Base-by-base conservation (phyloP, 2,329 filamentous ascomycete genomes). In the Plectosphaerella cucumerina region DNA sequence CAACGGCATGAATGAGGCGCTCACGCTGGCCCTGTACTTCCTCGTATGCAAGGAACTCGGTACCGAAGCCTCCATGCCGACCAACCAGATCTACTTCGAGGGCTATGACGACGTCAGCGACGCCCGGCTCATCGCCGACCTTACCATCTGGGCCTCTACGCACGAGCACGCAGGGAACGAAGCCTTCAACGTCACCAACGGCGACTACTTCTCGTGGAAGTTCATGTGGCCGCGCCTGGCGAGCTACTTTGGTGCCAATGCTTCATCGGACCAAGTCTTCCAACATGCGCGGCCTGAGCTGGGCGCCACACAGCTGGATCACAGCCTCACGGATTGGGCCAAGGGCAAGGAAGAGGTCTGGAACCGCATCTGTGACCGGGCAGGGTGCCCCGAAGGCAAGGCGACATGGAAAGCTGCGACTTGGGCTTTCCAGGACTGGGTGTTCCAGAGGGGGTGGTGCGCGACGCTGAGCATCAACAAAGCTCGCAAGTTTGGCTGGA, bases 101-200 rank as follows among this genome's bases (percentile, higher is more conserved):
- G 44, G 44, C 14, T 47, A 47, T 14, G 44, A 35, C 44, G 31
- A 47, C 26, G 23, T 47, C 18, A 33, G 23, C 44, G 44, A 47
- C 15, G 44, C 44, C 9, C 44, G 26, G 11, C 44, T 47, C 23
- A 33, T 47, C 12, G 44, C 44, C 44, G 26, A 47, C 44, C 26
- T 47, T 3, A 33, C 44, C 4, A n/a, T 47, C 44, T 47, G 44
- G 44, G 44, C 26, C 5, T 37, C 34, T 17, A 37, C 34, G 34
- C 34, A 37, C 34, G 12, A 37, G 34, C 34, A 37, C 34, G 86
- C 2, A 18, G 44, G 49, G 11, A 51, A 51, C 37, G 34, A 51
- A 23, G 50, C 50, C 10, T 51, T 48, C 50, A 51, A 51, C 39
- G 37, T 51, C 4, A 34, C 50, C 44, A 51, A 51, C 45, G 50